Evolutionary conservation across 495 filamentous ascomycete species (phyloP).

Genomic region (Hypoxylon intermedium): DNA sequence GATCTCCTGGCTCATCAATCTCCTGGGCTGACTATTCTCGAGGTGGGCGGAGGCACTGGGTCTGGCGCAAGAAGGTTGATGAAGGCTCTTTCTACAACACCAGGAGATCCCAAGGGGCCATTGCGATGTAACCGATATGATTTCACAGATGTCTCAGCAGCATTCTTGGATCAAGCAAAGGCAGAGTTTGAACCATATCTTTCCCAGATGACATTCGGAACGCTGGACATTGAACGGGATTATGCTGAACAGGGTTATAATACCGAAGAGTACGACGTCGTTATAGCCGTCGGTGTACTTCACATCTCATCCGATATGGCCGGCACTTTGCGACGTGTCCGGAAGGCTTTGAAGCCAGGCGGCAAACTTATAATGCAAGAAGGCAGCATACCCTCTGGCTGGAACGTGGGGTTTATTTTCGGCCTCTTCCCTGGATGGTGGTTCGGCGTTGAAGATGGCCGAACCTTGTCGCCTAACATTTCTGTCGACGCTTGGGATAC

Average conservation of each 20-base stretch:
- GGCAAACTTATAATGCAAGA: slow-evolving; percentile 49
- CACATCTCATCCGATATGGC: slow-evolving; percentile 50
- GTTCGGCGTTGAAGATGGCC: slow-evolving; percentile 44
- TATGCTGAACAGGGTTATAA: slow-evolving; percentile 35
- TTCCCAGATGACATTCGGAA: slow-evolving; percentile 36
- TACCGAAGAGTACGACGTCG: slow-evolving; percentile 42
- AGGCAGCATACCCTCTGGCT: slow-evolving; percentile 28
- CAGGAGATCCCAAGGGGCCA: not conserved
- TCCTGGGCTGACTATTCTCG: slow-evolving; percentile 49
- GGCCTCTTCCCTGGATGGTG: slow-evolving; percentile 59
- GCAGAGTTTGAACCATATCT: slow-evolving; percentile 15
- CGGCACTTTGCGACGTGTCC: slow-evolving; percentile 42
- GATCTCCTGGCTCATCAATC: slow-evolving; percentile 44
- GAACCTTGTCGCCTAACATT: slow-evolving; percentile 40
- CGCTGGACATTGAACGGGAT: slow-evolving; percentile 40
- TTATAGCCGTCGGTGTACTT: slow-evolving; percentile 52
- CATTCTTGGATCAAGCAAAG: slow-evolving; percentile 51
- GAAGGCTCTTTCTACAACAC: slow-evolving; percentile 8
- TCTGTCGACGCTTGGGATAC: slow-evolving; percentile 46
- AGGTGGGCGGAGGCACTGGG: slow-evolving; percentile 55
- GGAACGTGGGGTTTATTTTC: slow-evolving; percentile 45
- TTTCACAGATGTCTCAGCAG: slow-evolving; percentile 61
- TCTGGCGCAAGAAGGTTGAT: slow-evolving; percentile 25
- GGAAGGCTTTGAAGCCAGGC: slow-evolving; percentile 45
- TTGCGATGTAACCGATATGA: slow-evolving; percentile 39